Evolutionary conservation across 2,329 filamentous ascomycete genomes (phyloP), one percentile per base, ranked within the genome.

Genomic region (Aspergillus arachidicola): DNA sequence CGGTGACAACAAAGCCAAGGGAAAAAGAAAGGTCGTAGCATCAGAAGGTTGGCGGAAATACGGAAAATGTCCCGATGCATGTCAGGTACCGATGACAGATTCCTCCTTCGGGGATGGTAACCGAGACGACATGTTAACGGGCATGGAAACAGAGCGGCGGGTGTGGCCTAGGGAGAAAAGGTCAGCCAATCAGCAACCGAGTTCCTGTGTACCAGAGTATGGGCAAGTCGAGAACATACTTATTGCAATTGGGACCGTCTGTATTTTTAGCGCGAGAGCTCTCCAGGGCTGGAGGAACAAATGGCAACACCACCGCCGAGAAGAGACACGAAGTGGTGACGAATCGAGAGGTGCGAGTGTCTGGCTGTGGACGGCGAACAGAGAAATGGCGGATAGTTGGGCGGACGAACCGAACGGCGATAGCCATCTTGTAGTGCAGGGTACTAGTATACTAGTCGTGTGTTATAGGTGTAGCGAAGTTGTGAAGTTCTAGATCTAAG

Each of bases 281-380:
- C 64, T 82, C 80, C 12, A 82, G 71, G 5, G 81, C 81, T 7
- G 81, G 80, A 32, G 81, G 81, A 3, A 82, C 76, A 64, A 82
- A 82, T 6, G 81, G 80, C 6, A 82, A 69, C 21, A 81, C 73
- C 23, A 82, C 79, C 2, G 77, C 79, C 1, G 79, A 78, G 46
- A 78, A 70, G 16, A 82, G 73, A 64, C 79, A 80, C 16, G 78
- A 78, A 58, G 73, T 74, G 53, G 79, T 75, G 34, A 81, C 67
- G 50, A 79, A 76, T 41, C 79, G 78, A 48, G 78, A 74, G 54
- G 74, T 72, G 48, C 76, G 78, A 57, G 74, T 78, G 51, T 78
- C 75, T 21, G 77, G 76, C 28, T 68, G 76, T 41, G 78, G 74
- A 63, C 77, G 76, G 59, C 76, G 79, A 23, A 78, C 77, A 19